Evolutionary conservation across 768 basidiomycete genomes (phyloP).

Genomic region (Mycena metata): DNA sequence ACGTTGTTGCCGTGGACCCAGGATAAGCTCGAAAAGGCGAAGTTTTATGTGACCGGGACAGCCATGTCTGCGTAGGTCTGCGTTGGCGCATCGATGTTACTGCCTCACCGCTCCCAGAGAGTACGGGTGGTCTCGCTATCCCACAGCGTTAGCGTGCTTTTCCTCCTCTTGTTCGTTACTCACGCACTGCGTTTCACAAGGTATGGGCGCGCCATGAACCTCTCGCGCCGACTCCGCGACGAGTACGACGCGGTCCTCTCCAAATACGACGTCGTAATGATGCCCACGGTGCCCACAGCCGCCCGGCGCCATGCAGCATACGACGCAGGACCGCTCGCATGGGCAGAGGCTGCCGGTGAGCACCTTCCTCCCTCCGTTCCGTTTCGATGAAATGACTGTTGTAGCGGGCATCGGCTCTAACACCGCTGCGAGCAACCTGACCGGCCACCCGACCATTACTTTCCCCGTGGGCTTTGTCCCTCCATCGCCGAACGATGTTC

Average conservation of each 20-base stretch:
- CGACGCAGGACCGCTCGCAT: conserved; percentile 32
- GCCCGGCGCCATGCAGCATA: conserved; percentile 26
- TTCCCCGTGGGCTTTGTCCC: conserved; percentile 52
- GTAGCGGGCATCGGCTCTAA: conserved; percentile 29
- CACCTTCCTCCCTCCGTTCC: not conserved
- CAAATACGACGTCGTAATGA: conserved; percentile 29
- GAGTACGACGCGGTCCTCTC: conserved; percentile 33
- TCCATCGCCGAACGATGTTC: conserved; percentile 36
- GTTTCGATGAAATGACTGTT: not conserved
- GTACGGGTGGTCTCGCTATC: conserved; percentile 32
- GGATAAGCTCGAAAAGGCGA: conserved; percentile 31
- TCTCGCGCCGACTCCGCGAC: conserved; percentile 30
- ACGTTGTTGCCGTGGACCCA: conserved; percentile 34
- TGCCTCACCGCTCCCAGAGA: conserved; percentile 6
- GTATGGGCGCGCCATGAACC: conserved; percentile 36
- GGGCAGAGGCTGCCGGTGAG: conserved; percentile 17
- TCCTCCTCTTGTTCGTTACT: not conserved
- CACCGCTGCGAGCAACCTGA: conserved; percentile 37
- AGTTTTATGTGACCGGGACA: conserved; percentile 33
- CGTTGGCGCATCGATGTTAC: not conserved
- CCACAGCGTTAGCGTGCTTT: conserved; percentile 24
- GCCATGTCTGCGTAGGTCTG: conserved; percentile 34
- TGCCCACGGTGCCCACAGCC: conserved; percentile 40
- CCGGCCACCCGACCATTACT: conserved; percentile 53
- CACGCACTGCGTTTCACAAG: not conserved